Percentiles rank a stretch among this genome's conserved stretches.
Evolutionary conservation across 2,329 filamentous ascomycete genomes (phyloP).

Genomic region (Cephalotrichum gorgonifer): DNA sequence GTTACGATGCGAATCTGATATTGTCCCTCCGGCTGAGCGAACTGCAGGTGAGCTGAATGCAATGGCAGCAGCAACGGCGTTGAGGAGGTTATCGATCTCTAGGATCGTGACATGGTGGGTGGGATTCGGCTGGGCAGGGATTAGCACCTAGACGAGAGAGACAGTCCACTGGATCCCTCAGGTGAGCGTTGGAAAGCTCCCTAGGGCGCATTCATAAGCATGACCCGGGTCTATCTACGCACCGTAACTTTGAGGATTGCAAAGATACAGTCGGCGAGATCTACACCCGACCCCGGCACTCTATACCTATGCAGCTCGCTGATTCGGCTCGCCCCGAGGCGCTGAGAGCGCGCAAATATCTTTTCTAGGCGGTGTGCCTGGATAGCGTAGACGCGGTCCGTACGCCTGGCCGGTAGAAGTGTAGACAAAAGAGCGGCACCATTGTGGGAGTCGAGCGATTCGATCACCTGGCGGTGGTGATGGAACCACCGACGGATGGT

Average conservation of each 20-base stretch:
- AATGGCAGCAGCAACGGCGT: conserved; percentile 56
- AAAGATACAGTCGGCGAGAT: conserved; percentile 65
- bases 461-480: conserved; percentile 46
- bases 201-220: background rate
- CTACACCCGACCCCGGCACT: conserved; percentile 43
- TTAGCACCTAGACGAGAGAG: no score
- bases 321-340: conserved; percentile 51
- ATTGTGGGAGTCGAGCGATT: conserved; percentile 43
- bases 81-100: conserved; percentile 58
- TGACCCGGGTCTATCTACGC: conserved; percentile 13
- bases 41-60: conserved; percentile 61
- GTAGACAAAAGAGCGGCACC: conserved; percentile 58
- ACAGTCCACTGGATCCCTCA: no score
- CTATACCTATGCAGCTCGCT: conserved; percentile 54
- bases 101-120: conserved; percentile 49
- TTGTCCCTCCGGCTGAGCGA: conserved; percentile 21
- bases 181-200: no score
- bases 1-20: conserved; percentile 22
- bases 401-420: conserved; percentile 64
- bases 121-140: conserved; percentile 34
- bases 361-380: conserved; percentile 51
- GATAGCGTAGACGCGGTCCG: conserved; percentile 68
- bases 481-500: conserved; percentile 58
- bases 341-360: conserved; percentile 57
- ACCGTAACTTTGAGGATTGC: conserved; percentile 52